Evolutionary conservation across 2,329 filamentous ascomycete genomes (phyloP).

Genomic region (Chaetomiaceae sp.): DNA sequence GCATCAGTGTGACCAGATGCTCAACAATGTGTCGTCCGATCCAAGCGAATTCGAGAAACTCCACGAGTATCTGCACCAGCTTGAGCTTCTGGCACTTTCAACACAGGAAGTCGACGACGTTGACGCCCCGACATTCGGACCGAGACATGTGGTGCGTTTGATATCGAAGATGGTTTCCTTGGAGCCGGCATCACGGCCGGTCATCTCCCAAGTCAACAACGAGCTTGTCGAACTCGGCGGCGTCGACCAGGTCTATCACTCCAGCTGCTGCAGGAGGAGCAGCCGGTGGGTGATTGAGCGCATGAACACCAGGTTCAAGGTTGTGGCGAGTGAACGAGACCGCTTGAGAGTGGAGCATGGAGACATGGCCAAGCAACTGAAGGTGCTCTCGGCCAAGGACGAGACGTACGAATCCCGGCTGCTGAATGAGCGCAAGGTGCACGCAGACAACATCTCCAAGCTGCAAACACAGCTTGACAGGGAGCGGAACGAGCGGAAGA

Average conservation of each 20-base stretch:
- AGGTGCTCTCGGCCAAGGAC: slow-evolving; percentile 37
- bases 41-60: slow-evolving; percentile 34
- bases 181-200: slow-evolving; percentile 31
- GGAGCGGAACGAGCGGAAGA: slow-evolving; percentile 32
- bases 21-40: slow-evolving; percentile 29
- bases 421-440: slow-evolving; percentile 34
- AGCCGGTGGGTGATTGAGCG: slow-evolving; percentile 30
- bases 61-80: slow-evolving; percentile 31
- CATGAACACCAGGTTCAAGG: slow-evolving; percentile 34
- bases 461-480: slow-evolving; percentile 36
- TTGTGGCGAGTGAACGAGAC: slow-evolving; percentile 26
- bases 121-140: slow-evolving; percentile 37
- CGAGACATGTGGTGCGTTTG: slow-evolving; percentile 38
- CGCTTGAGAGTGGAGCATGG: slow-evolving; percentile 33
- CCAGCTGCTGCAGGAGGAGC: slow-evolving; percentile 41
- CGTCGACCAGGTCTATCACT: slow-evolving; percentile 45
- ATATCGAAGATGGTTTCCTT: slow-evolving; percentile 35
- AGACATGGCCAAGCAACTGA: slow-evolving; percentile 32
- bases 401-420: slow-evolving; percentile 38
- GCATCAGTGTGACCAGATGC: slow-evolving; percentile 37
- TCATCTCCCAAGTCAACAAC: slow-evolving; percentile 36
- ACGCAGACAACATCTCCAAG: slow-evolving; percentile 32
- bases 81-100: slow-evolving; percentile 35
- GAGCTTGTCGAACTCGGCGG: slow-evolving; percentile 44
- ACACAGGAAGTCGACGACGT: slow-evolving; percentile 36